phyloP scores from a whole-genome alignment of 257 asterid genomes.

The Nicotiana sylvestris region DNA sequence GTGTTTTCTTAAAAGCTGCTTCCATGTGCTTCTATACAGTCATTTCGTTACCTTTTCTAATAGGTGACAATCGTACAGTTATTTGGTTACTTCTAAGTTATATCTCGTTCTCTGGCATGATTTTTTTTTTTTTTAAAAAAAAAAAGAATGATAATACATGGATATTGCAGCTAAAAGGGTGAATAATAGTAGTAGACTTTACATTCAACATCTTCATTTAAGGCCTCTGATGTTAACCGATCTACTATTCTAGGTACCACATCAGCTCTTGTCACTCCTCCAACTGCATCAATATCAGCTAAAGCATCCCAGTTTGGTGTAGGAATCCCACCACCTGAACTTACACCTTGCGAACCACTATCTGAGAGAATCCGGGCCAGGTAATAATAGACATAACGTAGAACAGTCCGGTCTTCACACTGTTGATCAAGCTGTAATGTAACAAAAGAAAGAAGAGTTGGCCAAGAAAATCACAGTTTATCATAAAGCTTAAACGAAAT shows the following conservation, averaged over 20 bases:
- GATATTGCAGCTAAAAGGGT: neutral
- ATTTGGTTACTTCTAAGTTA: too few relatives aligned
- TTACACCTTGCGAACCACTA: constrained; percentile 91
- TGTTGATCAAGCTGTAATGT: constrained; percentile 92
- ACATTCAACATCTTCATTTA: constrained; percentile 90
- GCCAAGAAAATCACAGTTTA: constrained; percentile 19
- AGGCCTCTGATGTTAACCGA: constrained; percentile 78
- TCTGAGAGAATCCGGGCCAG: constrained; percentile 95
- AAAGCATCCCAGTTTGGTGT: constrained; percentile 99
- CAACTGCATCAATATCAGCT: constrained; percentile 94
- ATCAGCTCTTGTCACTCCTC: constrained; percentile 99
- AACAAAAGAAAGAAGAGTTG: constrained; percentile 18
- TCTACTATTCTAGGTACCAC: constrained; percentile 92
- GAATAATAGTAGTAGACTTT: constrained; percentile 22
- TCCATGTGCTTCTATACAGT: neutral
- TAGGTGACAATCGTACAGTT: too few relatives aligned
- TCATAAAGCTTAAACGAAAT: neutral
- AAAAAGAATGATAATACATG: constrained; percentile 6
- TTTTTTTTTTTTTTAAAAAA: neutral
- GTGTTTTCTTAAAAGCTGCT: neutral
- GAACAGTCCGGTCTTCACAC: constrained; percentile 94
- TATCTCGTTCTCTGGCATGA: neutral
- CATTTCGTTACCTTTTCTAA: too few relatives aligned
- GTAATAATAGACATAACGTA: constrained; percentile 97
- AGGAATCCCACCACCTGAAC: constrained; percentile 98